A percentile compares a stretch with the other conserved stretches of the same genome.
These are phyloP conservation scores for Teratosphaeria pseudoeucalypti DNA, from an alignment of 2,329 filamentous ascomycete genomes.

Conservation along the genomic window DNA sequence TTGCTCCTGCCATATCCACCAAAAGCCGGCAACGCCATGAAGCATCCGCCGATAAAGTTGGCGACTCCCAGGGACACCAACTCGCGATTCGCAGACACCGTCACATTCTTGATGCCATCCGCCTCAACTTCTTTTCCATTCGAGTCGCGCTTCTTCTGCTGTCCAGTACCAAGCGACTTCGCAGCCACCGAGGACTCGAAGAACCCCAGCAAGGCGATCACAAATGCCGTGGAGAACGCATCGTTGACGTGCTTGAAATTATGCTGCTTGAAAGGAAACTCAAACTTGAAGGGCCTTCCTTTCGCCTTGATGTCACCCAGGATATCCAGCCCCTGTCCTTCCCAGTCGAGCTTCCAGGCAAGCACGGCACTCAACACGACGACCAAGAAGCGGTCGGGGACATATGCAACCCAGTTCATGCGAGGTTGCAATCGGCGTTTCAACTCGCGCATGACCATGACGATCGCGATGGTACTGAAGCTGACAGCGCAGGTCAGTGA, in stretches of 20 bases:
- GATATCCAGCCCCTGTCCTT: slow-evolving; percentile 67
- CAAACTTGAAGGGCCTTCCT: slow-evolving; percentile 61
- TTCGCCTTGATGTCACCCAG: slow-evolving; percentile 71
- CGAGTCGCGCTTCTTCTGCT: slow-evolving; percentile 37
- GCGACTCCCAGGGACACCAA: slow-evolving; percentile 83
- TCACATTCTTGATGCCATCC: slow-evolving; percentile 60
- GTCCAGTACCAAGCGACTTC: slow-evolving; percentile 65
- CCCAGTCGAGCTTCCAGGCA: slow-evolving; percentile 67
- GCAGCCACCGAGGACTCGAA: slow-evolving; percentile 96
- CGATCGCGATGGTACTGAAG: slow-evolving; percentile 68
- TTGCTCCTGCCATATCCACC: slow-evolving; percentile 94
- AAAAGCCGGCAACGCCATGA: slow-evolving; percentile 87
- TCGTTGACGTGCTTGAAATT: slow-evolving; percentile 76
- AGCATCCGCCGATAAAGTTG: slow-evolving; percentile 83
- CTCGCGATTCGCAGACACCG: slow-evolving; percentile 82
- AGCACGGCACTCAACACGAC: slow-evolving; percentile 77
- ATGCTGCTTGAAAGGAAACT: slow-evolving; percentile 69
- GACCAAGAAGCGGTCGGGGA: slow-evolving; percentile 84
- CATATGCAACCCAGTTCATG: slow-evolving; percentile 70
- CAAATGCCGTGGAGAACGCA: slow-evolving; percentile 80
- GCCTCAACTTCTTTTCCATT: neutral
- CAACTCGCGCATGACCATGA: slow-evolving; percentile 74
- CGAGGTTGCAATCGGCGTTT: slow-evolving; percentile 73
- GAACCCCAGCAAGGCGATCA: slow-evolving; percentile 93
- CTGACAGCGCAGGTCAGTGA: slow-evolving; percentile 66